Base-by-base conservation (phyloP, 1,139 yeast genomes). In the Blastobotrys serpentis region DNA sequence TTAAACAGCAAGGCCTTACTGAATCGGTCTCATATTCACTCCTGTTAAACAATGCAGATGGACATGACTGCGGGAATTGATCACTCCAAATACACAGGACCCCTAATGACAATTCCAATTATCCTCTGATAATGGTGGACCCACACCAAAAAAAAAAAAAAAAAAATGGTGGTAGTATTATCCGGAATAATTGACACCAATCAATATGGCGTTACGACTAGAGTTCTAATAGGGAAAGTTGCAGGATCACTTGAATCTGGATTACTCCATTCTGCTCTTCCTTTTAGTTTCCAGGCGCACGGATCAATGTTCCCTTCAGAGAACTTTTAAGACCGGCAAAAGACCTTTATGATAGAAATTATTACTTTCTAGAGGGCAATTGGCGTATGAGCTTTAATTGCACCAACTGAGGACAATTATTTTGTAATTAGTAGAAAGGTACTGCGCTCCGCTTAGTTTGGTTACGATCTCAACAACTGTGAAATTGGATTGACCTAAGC, bases 391-490 rank as follows among this genome's bases (percentile, higher is more conserved):
- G n/a, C 7, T 36, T 8, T 19, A n/a, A 7, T 36, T 11, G 10
- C 25, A 11, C 40, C 40, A 19, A 29, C 32, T 6, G 32, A 29
- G 32, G 8, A 18, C 8, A 14, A 36, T 2, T 18, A 18, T 6
- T 6, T 25, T 39, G 73, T 77, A 10, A 62, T 86, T 13, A 96
- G 96, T 40, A 95, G 85, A 64, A 76, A 81, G 26, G 80, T 88
- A 66, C 69, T 89, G 58, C 75, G 88, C 51, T 73, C 78, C 47
- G 89, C 86, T 6, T 88, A 88, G 63, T 78, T 82, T 46, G 95
- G 87, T 37, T 87, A 78, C 58, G 89, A 88, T 64, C 69, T 86
- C 33, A 57, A 57, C 23, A 49, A 52, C 44, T 41, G 52, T 10
- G 52, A 57, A 45, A 46, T 57, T 7, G 55, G 59, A 1, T 33